Base-by-base conservation (phyloP, 2,329 filamentous ascomycete genomes). In the Neonectria hederae region DNA sequence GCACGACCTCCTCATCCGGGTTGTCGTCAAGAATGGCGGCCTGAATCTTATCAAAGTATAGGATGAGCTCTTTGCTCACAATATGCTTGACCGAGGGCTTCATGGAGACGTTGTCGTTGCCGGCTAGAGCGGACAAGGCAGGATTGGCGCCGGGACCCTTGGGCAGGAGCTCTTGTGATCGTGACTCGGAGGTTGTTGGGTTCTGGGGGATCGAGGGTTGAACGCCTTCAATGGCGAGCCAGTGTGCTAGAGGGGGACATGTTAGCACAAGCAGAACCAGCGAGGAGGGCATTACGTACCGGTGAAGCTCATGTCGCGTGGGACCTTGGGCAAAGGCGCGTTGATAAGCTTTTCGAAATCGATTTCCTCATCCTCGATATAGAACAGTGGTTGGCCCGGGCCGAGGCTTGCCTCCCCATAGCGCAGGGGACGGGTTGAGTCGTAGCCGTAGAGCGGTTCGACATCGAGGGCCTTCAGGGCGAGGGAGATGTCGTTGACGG, bases 341-440 rank as follows among this genome's bases (percentile, higher is more conserved):
- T 99, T 99, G 77, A 99, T 97, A 70, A 99, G 84, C 83, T 98
- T 98, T 83, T 99, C 96, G 76, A 99, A 98, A 79, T 99, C 96
- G 59, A 98, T 91, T 83, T 99, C 96, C 76, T 99, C 96, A 77
- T 99, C 96, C 76, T 99, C 96, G 40, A 99, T 92, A 77, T 99
- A 99, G 80, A 95, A 99, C 22, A 99, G 83, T 57, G 95, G 94
- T 80, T 99, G 96, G 10, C 95, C 94, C 14, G 94, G 94, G 0
- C 96, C 96, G 65, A 99, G 83, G 62, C 92, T 97, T 3, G 96
- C 96, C 80, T 99, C 96, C 55, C 96, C 96, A 76, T 97, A 99
- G 59, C 92, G 88, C 73, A 99, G 82, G 26, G 94, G 93, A 55
- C 95, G 86, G 45, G 93, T 96, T 35, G 94, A 94, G 76, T 98